Percentiles rank a stretch among this genome's conserved stretches.
Evolutionary conservation across 1,139 yeast species (phyloP).

Genomic region (Taphrina wiesneri): DNA sequence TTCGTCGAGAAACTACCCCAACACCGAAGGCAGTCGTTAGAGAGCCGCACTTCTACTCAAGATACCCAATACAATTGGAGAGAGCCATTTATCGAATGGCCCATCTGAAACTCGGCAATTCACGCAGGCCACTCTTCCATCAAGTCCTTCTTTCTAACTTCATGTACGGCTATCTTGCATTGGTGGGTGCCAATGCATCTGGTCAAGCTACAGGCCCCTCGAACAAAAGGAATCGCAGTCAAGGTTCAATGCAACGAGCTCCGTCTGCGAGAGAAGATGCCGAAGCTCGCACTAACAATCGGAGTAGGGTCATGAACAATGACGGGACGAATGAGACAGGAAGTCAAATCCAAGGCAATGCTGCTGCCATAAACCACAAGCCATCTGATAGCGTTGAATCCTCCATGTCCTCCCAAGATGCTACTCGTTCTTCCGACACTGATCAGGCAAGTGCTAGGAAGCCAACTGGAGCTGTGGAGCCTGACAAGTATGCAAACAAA

Average conservation of each 20-base stretch:
- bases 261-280: not conserved
- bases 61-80: slow-evolving; percentile 93
- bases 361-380: not conserved
- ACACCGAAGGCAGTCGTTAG: slow-evolving; percentile 4
- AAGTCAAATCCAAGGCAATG: not conserved
- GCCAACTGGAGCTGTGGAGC: too few species aligned
- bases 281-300: not conserved
- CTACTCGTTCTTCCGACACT: too few species aligned
- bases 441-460: too few species aligned
- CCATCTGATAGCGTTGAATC: too few species aligned
- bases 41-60: slow-evolving; percentile 38
- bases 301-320: not conserved
- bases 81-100: slow-evolving; percentile 90
- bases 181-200: slow-evolving; percentile 58
- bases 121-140: slow-evolving; percentile 83
- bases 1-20: not conserved
- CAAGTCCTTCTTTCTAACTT: slow-evolving; percentile 90
- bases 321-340: not conserved
- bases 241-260: not conserved
- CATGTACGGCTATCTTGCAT: slow-evolving; percentile 93
- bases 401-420: too few species aligned
- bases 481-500: too few species aligned
- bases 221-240: not conserved
- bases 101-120: slow-evolving; percentile 89
- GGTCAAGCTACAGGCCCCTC: slow-evolving; percentile 7